A percentile compares a stretch with the other conserved stretches of the same genome.
These are phyloP conservation scores for Pugionium cornutum DNA, from an alignment of 345 rosid species.

Conservation along the genomic window DNA sequence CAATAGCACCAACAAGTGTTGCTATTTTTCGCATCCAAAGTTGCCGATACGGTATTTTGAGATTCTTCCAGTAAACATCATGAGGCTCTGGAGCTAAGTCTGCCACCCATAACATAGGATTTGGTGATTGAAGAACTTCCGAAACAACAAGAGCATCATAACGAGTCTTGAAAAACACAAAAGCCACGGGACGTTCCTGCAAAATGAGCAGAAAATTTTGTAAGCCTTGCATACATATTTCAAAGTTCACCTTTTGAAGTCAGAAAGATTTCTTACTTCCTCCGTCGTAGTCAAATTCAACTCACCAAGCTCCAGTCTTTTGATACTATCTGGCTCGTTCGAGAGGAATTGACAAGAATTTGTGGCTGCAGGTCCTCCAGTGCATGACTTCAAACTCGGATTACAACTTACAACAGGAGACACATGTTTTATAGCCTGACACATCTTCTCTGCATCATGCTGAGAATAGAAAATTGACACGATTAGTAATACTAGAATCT, in stretches of 20 bases:
- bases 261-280: constrained; percentile 52
- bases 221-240: constrained; percentile 6
- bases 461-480: constrained; percentile 38
- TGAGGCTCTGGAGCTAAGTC: constrained; percentile 88
- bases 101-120: constrained; percentile 96
- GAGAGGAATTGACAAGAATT: constrained; percentile 61
- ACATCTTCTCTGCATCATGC: constrained; percentile 73
- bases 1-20: constrained; percentile 59
- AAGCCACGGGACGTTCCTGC: constrained; percentile 90
- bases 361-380: constrained; percentile 47
- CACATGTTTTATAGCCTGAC: constrained; percentile 49
- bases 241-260: constrained; percentile 25
- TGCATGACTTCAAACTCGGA: constrained; percentile 47
- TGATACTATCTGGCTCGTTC: constrained; percentile 41
- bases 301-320: constrained; percentile 40
- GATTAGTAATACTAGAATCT: not conserved
- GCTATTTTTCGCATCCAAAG: constrained; percentile 85
- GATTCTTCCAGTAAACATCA: constrained; percentile 91
- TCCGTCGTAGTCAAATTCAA: constrained; percentile 46
- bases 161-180: constrained; percentile 90
- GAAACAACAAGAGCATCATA: constrained; percentile 81
- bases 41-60: constrained; percentile 72
- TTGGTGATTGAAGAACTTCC: constrained; percentile 75
- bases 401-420: constrained; percentile 44
- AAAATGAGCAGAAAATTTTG: constrained; percentile 17